These are phyloP conservation scores for Schizophyllum amplum DNA, from an alignment of 1,284 basidiomycete species.

Conservation along the genomic window DNA sequence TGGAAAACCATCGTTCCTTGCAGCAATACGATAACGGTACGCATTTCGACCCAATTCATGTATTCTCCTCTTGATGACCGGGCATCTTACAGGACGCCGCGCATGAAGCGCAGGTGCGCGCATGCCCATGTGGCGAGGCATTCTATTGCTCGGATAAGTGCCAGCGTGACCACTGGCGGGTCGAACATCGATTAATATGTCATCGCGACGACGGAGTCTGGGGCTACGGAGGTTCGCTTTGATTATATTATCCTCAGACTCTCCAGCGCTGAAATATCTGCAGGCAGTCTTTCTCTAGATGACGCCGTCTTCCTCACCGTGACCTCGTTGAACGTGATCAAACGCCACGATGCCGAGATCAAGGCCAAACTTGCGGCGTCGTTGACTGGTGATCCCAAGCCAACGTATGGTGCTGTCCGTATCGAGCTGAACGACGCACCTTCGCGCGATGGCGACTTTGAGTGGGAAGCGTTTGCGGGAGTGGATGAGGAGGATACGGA, in stretches of 20 bases:
- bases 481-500: too few relatives aligned
- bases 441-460: background rate
- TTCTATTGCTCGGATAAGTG: background rate
- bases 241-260: too few relatives aligned
- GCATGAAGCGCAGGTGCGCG: background rate
- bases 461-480: too few relatives aligned
- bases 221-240: background rate
- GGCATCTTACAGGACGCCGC: background rate
- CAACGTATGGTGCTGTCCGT: background rate
- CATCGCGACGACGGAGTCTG: background rate
- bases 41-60: too few relatives aligned
- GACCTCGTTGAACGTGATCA: background rate
- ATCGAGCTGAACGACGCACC: background rate
- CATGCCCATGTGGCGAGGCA: background rate
- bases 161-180: background rate
- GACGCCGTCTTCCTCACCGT: background rate
- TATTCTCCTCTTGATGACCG: too few relatives aligned
- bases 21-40: background rate
- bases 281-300: background rate
- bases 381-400: background rate
- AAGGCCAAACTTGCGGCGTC: background rate
- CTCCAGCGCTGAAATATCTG: background rate
- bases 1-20: background rate
- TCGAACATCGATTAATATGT: background rate
- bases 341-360: background rate